Evolutionary conservation across 768 basidiomycete genomes (phyloP).

Genomic region (Sporobolomyces phaffii): DNA sequence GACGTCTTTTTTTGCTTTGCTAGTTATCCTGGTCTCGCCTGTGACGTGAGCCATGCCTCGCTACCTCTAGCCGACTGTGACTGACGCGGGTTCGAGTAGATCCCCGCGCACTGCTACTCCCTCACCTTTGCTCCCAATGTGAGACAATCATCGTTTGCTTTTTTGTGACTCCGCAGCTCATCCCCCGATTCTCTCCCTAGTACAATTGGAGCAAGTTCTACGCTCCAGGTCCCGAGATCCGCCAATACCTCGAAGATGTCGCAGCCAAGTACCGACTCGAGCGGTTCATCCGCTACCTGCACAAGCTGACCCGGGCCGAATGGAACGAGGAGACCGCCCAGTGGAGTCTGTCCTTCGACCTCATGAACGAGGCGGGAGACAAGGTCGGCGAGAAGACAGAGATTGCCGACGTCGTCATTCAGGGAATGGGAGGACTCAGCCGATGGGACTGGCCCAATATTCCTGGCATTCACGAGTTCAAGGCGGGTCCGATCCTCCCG

Average conservation of each 20-base stretch:
- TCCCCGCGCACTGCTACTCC: constrained; percentile 36
- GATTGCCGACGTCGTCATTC: constrained; percentile 57
- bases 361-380: constrained; percentile 45
- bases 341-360: constrained; percentile 53
- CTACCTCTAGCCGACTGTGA: neutral
- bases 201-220: constrained; percentile 33
- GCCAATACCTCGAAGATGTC: constrained; percentile 52
- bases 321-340: constrained; percentile 55
- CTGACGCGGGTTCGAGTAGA: neutral
- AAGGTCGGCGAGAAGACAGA: constrained; percentile 50
- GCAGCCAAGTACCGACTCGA: constrained; percentile 36
- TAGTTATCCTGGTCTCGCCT: constrained; percentile 34
- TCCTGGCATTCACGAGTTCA: constrained; percentile 55
- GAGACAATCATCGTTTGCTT: neutral
- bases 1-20: neutral
- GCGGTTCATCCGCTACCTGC: constrained; percentile 32
- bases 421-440: constrained; percentile 53
- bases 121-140: constrained; percentile 36
- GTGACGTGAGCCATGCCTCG: constrained; percentile 16
- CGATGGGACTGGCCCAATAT: constrained; percentile 67
- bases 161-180: neutral
- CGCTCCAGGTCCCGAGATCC: constrained; percentile 52
- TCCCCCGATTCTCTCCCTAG: neutral
- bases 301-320: constrained; percentile 48
- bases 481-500: constrained; percentile 40